A percentile compares a stretch with the other conserved stretches of the same genome.
phyloP scores from a whole-genome alignment of 2,329 filamentous ascomycete genomes.

The Diaporthe citrichinensis region DNA sequence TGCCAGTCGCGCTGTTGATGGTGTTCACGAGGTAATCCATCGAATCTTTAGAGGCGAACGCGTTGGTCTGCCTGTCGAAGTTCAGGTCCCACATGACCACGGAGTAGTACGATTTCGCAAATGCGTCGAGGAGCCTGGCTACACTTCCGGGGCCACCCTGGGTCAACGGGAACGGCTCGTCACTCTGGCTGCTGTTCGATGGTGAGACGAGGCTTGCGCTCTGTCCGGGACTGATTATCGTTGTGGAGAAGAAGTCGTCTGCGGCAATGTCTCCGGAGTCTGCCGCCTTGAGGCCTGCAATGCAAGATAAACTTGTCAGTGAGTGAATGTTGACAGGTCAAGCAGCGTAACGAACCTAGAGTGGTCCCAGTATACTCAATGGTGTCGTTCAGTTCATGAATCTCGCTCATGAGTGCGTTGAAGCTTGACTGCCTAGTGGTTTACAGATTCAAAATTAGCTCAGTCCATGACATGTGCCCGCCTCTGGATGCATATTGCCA shows the following conservation, averaged over 20 bases:
- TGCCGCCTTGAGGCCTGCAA: constrained; percentile 2
- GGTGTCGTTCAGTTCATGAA: constrained; percentile 32
- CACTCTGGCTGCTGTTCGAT: not conserved
- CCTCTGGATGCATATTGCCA: not conserved
- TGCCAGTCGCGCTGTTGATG: not conserved
- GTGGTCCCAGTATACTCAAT: constrained; percentile 32
- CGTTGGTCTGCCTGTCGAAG: constrained; percentile 20
- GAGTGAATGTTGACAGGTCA: too few species aligned
- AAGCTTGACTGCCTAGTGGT: constrained; percentile 33
- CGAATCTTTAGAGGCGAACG: constrained; percentile 10
- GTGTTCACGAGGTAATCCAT: constrained; percentile 19
- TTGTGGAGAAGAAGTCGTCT: constrained; percentile 34
- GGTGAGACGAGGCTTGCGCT: constrained; percentile 28
- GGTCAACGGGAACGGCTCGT: constrained; percentile 14
- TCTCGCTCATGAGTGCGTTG: constrained; percentile 6
- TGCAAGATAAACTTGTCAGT: not conserved
- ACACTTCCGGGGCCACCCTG: constrained; percentile 19
- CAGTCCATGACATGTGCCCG: too few species aligned
- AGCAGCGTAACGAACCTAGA: not conserved
- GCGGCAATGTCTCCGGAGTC: constrained; percentile 21
- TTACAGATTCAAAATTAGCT: not conserved
- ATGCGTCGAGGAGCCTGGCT: constrained; percentile 26
- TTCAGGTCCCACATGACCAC: constrained; percentile 37
- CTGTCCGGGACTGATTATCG: constrained; percentile 25
- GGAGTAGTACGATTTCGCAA: constrained; percentile 37